phyloP scores from a whole-genome alignment of 441 rosid species.

The Populus hybrid region DNA sequence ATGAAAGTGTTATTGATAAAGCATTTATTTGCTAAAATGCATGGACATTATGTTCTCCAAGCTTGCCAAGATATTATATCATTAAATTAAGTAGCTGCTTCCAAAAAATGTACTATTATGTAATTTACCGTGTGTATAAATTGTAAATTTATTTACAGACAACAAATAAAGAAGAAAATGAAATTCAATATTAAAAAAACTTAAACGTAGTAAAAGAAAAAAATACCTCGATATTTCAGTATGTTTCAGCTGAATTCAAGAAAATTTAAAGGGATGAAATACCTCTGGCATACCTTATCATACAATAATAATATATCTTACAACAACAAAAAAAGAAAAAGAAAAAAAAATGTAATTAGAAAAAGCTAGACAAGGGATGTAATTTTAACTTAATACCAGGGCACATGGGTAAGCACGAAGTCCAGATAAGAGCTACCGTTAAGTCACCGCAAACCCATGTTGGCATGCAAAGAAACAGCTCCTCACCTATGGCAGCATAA shows the following conservation, averaged over 20 bases:
- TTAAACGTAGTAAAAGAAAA: neutral
- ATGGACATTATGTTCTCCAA: neutral
- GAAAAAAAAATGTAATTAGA: too few species aligned
- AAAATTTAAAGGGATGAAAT: too few species aligned
- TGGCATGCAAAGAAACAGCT: slow-evolving; percentile 1
- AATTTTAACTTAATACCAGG: neutral
- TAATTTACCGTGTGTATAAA: neutral
- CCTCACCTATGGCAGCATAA: neutral
- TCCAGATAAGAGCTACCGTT: neutral
- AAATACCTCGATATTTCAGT: too few species aligned
- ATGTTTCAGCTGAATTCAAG: too few species aligned
- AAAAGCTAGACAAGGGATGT: neutral
- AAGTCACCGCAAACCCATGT: neutral
- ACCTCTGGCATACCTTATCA: too few species aligned
- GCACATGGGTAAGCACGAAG: neutral
- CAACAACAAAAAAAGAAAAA: too few species aligned
- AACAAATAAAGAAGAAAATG: neutral
- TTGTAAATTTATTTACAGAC: neutral
- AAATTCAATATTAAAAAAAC: too few species aligned
- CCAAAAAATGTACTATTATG: neutral
- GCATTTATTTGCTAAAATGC: too few species aligned
- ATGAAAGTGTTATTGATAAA: neutral
- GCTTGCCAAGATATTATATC: neutral
- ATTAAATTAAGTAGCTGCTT: too few species aligned
- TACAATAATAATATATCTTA: too few species aligned